Base-by-base conservation (phyloP, 306 rosid genomes). In the Cercis canadensis region DNA sequence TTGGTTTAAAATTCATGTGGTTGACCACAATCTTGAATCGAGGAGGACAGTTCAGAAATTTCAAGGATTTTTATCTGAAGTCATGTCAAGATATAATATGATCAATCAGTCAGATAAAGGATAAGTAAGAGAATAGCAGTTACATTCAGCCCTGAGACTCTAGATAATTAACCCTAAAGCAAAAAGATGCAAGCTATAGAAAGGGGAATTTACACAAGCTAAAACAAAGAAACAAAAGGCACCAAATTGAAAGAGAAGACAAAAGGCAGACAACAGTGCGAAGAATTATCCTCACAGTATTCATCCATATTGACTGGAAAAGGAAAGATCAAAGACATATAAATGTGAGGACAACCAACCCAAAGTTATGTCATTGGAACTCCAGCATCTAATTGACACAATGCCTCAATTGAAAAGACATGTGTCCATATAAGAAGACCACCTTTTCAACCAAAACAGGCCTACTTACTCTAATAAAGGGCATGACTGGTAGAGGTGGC, bases 361-460 rank as follows among this genome's bases (percentile, higher is more conserved):
- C n/a, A n/a, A n/a, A n/a, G n/a, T n/a, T n/a, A n/a, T n/a, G n/a
- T n/a, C n/a, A 31, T 40, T 31, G 15, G 44, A 62, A 69, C 53
- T 62, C 43, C 11, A 32, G 52, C 19, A 62, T 65, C 53, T 45
- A 6, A 55, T 44, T 33, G n/a, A 55, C 19, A 53, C 55, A 31
- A 14, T 52, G 70, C 24, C 39, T 52, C 37, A 11, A 41, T 59
- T 19, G 29, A 9, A 60, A 52, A 73, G 39, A 50, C 40, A 67
- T n/a, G 29, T 8, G 2, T 29, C 67, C 16, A 36, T 17, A 6
- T 17, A 17, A 44, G 33, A 36, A 65, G 59, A 17, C 15, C 13
- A 39, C 50, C 45, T 18, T 60, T 33, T 43, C 46, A 46, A 36
- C 29, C 43, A 67, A 67, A 69, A 19, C 29, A 51, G 62, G 32